Base-by-base conservation (phyloP, 164 flowering plant genomes). In the Berberis vulgaris region DNA sequence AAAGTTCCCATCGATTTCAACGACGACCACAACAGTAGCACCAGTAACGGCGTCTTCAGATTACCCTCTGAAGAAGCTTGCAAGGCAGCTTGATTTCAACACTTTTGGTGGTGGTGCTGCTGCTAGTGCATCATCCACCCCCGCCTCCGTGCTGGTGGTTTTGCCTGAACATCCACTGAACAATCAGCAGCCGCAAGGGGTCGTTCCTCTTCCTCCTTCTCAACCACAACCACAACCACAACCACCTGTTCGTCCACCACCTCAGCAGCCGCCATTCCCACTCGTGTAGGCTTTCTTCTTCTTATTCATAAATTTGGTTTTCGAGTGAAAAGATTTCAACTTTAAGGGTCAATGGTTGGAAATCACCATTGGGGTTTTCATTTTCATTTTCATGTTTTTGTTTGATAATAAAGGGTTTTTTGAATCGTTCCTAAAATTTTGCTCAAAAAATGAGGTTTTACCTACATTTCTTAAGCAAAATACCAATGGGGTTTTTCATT, bases 41-140 rank as follows among this genome's bases (percentile, higher is more conserved):
- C 7, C 45, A 39, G 38, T 71, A 44, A 50, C 67, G 49, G 70
- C 68, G 49, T 5, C 67, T 2, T 9, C 69, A 8, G 89, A 78
- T 69, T 62, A 76, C 45, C 83, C 84, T 13, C 70, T 80, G 71
- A 87, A 79, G 85, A 91, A 84, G 84, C 86, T 85, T 7, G 95
- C 89, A 6, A 77, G 98, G 81, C 95, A 91, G 85, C 89, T 91
- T 26, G 98, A 89, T 78, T 91, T 91, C 74, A 84, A 88, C 0
- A 12, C 54, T 4, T 7, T 52, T 6, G 8, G 4, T 52, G 11
- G 4, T 1, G n/a, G 5, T 6, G 3, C 54, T 52, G n/a, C 54
- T 4, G 4, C 12, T 52, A 10, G 4, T 52, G 54, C 5, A 46
- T 46, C 49, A 26, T 26, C 26, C 26, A 26, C 26, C 26, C 26